Conservation (phyloP, 352 stramenopile genomes). For the Thalassiosira pacifica region DNA sequence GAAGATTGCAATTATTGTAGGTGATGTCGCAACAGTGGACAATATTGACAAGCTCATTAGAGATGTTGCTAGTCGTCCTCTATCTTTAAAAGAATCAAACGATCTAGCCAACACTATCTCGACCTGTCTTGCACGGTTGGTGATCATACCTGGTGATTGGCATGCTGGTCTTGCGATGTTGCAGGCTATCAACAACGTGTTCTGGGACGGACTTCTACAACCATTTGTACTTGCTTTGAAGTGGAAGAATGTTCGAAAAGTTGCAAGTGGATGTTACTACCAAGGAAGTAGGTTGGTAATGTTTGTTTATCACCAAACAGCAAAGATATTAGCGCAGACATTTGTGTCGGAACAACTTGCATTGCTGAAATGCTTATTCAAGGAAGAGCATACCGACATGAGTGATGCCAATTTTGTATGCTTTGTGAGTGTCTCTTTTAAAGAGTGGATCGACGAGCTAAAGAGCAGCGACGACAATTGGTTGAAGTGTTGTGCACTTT, state of each 20-base stretch:
- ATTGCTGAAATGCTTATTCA: background rate
- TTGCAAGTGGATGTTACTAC: background rate
- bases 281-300: slow-evolving; percentile 3
- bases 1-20: background rate
- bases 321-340: background rate
- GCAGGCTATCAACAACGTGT: slow-evolving; percentile 3
- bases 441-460: no score
- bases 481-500: no score
- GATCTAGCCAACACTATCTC: slow-evolving; percentile 9
- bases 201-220: background rate
- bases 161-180: background rate
- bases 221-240: background rate
- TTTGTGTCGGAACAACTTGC: background rate
- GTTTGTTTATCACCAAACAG: background rate
- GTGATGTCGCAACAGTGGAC: slow-evolving; percentile 17
- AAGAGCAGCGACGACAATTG: no score
- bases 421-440: no score
- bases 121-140: background rate
- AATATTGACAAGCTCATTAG: slow-evolving; percentile 17
- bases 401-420: no score
- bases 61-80: background rate
- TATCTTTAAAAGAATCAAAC: background rate
- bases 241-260: background rate
- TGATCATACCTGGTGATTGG: slow-evolving; percentile 21
- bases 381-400: background rate